phyloP scores from a whole-genome alignment of 2,329 filamentous ascomycete genomes.

The Ophiocordyceps camponoti-rufipedis region DNA sequence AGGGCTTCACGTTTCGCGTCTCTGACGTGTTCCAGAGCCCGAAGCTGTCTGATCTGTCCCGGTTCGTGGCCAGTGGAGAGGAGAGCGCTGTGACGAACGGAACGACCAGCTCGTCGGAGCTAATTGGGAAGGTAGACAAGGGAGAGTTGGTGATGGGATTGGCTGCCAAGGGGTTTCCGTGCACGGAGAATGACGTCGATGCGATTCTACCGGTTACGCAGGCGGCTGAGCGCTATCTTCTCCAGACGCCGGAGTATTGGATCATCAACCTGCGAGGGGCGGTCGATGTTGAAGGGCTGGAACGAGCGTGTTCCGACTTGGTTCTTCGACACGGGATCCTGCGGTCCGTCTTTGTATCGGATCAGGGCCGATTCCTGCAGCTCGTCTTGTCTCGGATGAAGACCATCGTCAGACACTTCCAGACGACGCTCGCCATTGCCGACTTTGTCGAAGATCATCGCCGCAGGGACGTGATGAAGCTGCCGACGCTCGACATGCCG shows the following conservation, averaged over 20 bases:
- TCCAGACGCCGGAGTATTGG: slow-evolving; percentile 3
- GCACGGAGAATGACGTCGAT: not conserved
- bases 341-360: slow-evolving; percentile 38
- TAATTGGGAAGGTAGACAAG: not conserved
- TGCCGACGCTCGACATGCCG: not conserved
- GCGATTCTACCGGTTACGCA: slow-evolving; percentile 2
- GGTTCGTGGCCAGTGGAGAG: not conserved
- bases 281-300: not conserved
- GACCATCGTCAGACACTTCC: slow-evolving; percentile 1
- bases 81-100: not conserved
- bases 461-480: not conserved
- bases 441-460: slow-evolving; percentile 2
- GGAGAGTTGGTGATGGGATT: not conserved
- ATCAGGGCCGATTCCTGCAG: slow-evolving; percentile 1
- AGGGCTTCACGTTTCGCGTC: slow-evolving; percentile 2
- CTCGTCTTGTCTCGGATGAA: slow-evolving; percentile 3
- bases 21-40: slow-evolving; percentile 1
- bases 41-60: not conserved
- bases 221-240: slow-evolving; percentile 2
- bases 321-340: slow-evolving; percentile 33
- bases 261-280: slow-evolving; percentile 1
- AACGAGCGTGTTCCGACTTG: slow-evolving; percentile 9
- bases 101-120: not conserved
- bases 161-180: not conserved
- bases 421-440: slow-evolving; percentile 1